These are phyloP conservation scores for Betula pendula DNA, from an alignment of 306 rosid genomes.

Conservation along the genomic window DNA sequence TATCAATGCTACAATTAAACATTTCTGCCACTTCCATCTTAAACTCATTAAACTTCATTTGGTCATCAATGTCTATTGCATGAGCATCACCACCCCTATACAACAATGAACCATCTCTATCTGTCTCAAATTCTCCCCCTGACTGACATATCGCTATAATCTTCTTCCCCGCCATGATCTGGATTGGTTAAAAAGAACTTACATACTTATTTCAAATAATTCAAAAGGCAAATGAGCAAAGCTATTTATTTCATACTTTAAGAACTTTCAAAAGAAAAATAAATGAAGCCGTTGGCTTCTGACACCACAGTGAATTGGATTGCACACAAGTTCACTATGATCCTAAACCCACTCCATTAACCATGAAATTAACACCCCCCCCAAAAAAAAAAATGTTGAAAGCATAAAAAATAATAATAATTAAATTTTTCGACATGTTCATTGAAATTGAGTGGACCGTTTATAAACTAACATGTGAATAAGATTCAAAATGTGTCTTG, in stretches of 20 bases:
- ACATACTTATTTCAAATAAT: neutral
- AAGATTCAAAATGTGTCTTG: neutral
- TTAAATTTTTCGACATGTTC: neutral
- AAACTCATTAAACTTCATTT: slow-evolving; percentile 66
- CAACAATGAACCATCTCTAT: slow-evolving; percentile 65
- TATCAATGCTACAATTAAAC: slow-evolving; percentile 54
- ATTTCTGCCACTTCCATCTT: slow-evolving; percentile 76
- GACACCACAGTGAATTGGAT: neutral
- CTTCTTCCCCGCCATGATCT: slow-evolving; percentile 73
- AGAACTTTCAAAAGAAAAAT: neutral
- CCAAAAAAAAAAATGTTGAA: neutral
- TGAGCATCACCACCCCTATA: slow-evolving; percentile 87
- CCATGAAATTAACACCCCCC: neutral
- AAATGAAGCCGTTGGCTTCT: neutral
- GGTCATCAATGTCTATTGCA: slow-evolving; percentile 85
- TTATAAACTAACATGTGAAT: neutral
- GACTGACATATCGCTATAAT: slow-evolving; percentile 87
- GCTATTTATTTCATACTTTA: neutral
- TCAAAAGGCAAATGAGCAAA: neutral
- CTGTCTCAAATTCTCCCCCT: slow-evolving; percentile 77
- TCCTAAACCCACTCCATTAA: neutral
- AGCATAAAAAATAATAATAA: neutral
- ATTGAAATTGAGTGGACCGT: neutral
- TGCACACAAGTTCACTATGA: neutral
- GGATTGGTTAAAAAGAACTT: slow-evolving; percentile 19